A percentile compares a stretch with the other conserved stretches of the same genome.
These are phyloP conservation scores for Fusarium sp. DNA, from an alignment of 2,329 filamentous ascomycete genomes.

Conservation along the genomic window DNA sequence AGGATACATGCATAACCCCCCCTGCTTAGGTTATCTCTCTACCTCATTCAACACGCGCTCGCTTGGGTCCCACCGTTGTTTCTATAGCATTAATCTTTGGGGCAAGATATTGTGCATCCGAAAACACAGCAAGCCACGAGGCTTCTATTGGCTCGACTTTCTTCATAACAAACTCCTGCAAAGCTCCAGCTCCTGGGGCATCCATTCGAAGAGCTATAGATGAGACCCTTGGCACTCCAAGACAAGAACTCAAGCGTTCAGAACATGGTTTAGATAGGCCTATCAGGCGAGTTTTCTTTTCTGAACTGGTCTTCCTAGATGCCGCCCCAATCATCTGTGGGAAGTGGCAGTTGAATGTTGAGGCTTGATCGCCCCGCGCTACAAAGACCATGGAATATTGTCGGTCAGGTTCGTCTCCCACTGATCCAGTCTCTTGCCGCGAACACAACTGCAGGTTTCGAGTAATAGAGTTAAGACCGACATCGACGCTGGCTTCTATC, in stretches of 20 bases:
- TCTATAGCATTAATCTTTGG: slow-evolving; percentile 51
- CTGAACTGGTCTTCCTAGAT: slow-evolving; percentile 53
- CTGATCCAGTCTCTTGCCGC: background rate
- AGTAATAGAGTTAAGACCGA: slow-evolving; percentile 73
- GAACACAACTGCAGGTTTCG: slow-evolving; percentile 63
- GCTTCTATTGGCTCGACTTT: slow-evolving; percentile 63
- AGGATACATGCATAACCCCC: background rate
- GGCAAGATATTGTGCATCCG: slow-evolving; percentile 41
- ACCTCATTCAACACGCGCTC: slow-evolving; percentile 27
- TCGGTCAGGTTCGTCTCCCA: background rate
- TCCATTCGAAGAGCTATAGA: slow-evolving; percentile 68
- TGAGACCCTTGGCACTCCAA: slow-evolving; percentile 72
- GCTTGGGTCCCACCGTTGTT: slow-evolving; percentile 50
- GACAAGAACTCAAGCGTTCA: slow-evolving; percentile 63
- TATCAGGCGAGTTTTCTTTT: slow-evolving; percentile 65
- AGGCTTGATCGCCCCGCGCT: slow-evolving; percentile 65
- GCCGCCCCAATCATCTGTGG: slow-evolving; percentile 65
- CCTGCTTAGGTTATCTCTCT: background rate
- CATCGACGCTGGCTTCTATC: slow-evolving; percentile 66
- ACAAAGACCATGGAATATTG: slow-evolving; percentile 67
- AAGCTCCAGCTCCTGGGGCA: slow-evolving; percentile 65
- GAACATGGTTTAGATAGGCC: slow-evolving; percentile 71
- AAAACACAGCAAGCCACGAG: slow-evolving; percentile 59
- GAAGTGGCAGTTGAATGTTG: slow-evolving; percentile 69
- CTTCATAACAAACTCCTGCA: slow-evolving; percentile 66